phyloP scores from a whole-genome alignment of 805 yeast genomes.

The Naumovozyma castellii region DNA sequence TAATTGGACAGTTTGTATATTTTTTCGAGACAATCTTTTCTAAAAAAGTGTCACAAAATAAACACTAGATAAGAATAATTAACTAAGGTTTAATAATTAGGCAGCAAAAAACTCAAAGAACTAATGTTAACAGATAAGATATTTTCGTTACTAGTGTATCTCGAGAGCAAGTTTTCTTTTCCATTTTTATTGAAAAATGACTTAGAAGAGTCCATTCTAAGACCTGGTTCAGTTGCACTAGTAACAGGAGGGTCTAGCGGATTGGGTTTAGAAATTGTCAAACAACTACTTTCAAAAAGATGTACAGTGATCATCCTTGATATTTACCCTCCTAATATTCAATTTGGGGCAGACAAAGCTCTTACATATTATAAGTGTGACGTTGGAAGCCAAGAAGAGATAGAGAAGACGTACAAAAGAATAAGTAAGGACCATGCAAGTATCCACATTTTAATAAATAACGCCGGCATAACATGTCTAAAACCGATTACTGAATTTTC shows the following conservation, averaged over 20 bases:
- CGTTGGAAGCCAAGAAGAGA: conserved; percentile 44
- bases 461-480: conserved; percentile 71
- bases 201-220: not conserved
- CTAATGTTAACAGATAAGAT: not conserved
- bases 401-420: conserved; percentile 32
- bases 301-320: conserved; percentile 62
- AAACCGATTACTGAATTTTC: conserved; percentile 45
- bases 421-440: conserved; percentile 43
- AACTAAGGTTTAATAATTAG: no score
- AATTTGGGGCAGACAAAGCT: conserved; percentile 24
- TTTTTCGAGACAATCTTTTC: no score
- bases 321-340: conserved; percentile 28
- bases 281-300: conserved; percentile 33
- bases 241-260: conserved; percentile 85
- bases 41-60: no score
- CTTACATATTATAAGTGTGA: conserved; percentile 61
- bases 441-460: conserved; percentile 66
- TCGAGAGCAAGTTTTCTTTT: not conserved
- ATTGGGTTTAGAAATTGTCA: conserved; percentile 58
- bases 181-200: not conserved
- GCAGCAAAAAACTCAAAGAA: no score
- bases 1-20: no score
- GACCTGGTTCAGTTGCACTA: conserved; percentile 35
- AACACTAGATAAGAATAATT: no score
- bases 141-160: not conserved